Evolutionary conservation across 805 yeast genomes (phyloP).

Genomic region (Candida saitoana): DNA sequence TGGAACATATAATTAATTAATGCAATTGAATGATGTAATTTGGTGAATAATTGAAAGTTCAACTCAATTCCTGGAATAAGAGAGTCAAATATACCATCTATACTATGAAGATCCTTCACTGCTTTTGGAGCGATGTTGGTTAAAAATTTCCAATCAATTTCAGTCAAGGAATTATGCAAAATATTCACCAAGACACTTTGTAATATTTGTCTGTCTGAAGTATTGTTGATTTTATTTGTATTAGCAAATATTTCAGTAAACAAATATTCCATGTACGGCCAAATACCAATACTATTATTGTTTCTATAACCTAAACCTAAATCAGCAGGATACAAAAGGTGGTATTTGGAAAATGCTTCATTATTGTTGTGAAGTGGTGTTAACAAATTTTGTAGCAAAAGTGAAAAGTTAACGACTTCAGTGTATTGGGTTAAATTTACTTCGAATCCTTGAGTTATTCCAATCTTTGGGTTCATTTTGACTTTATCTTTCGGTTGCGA

Average conservation of each 20-base stretch:
- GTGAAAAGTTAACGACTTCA: conserved; percentile 56
- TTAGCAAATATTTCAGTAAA: conserved; percentile 62
- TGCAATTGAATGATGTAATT: conserved; percentile 67
- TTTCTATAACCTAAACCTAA: conserved; percentile 58
- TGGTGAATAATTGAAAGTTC: conserved; percentile 35
- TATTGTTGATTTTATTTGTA: conserved; percentile 34
- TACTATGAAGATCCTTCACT: conserved; percentile 20
- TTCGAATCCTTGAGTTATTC: conserved; percentile 26
- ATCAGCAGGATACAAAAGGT: conserved; percentile 54
- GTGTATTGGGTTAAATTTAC: conserved; percentile 46
- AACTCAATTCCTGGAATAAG: conserved; percentile 14
- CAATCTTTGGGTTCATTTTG: conserved; percentile 15
- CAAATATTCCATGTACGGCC: conserved; percentile 77
- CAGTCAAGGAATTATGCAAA: conserved; percentile 35
- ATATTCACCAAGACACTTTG: conserved; percentile 54
- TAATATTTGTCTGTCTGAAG: conserved; percentile 37
- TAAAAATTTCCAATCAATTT: conserved; percentile 42
- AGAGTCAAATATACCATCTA: conserved; percentile 20
- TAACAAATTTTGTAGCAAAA: conserved; percentile 46
- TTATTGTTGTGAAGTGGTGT: conserved; percentile 26
- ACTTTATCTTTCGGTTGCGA: conserved; percentile 15
- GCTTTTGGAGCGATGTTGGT: conserved; percentile 50
- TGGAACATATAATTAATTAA: conserved; percentile 60
- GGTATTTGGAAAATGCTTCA: conserved; percentile 29
- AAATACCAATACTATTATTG: conserved; percentile 51